phyloP scores from a whole-genome alignment of 1,139 yeast species.

The Scheffersomyces segobiensis region DNA sequence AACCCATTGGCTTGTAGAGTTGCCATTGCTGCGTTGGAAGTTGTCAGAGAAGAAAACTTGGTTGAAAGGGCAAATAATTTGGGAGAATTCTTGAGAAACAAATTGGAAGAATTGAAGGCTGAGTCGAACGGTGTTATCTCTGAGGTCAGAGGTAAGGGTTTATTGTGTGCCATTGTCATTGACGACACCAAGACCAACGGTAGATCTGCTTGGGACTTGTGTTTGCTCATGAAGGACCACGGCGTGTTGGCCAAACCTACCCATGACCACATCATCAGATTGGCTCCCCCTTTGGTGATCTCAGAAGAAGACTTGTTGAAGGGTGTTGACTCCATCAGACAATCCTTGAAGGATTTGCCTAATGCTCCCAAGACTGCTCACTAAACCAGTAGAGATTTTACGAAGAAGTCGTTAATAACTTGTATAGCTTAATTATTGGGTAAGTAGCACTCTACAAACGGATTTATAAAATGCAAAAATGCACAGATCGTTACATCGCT shows the following conservation, averaged over 20 bases:
- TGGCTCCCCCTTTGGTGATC: slow-evolving; percentile 94
- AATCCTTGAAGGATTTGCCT: slow-evolving; percentile 62
- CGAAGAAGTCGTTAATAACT: neutral
- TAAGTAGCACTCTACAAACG: neutral
- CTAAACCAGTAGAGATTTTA: slow-evolving; percentile 14
- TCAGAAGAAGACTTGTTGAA: slow-evolving; percentile 80
- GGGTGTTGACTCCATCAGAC: slow-evolving; percentile 75
- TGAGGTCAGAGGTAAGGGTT: slow-evolving; percentile 92
- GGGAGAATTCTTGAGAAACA: slow-evolving; percentile 70
- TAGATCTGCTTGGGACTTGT: slow-evolving; percentile 94
- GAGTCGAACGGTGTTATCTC: slow-evolving; percentile 73
- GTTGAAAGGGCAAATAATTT: slow-evolving; percentile 74
- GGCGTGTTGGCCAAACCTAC: slow-evolving; percentile 97
- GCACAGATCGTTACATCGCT: neutral
- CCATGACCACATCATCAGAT: slow-evolving; percentile 90
- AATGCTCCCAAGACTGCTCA: slow-evolving; percentile 47
- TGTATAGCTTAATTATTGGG: neutral
- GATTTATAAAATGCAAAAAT: neutral
- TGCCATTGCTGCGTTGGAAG: slow-evolving; percentile 91
- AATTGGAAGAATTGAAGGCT: slow-evolving; percentile 61
- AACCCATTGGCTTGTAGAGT: slow-evolving; percentile 94
- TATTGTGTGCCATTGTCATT: slow-evolving; percentile 87
- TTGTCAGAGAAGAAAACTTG: slow-evolving; percentile 82
- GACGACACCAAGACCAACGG: slow-evolving; percentile 85
- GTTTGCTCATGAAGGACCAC: slow-evolving; percentile 81